These are phyloP conservation scores for Botrytis pseudocinerea DNA, from an alignment of 2,329 filamentous ascomycete species.

Conservation along the genomic window DNA sequence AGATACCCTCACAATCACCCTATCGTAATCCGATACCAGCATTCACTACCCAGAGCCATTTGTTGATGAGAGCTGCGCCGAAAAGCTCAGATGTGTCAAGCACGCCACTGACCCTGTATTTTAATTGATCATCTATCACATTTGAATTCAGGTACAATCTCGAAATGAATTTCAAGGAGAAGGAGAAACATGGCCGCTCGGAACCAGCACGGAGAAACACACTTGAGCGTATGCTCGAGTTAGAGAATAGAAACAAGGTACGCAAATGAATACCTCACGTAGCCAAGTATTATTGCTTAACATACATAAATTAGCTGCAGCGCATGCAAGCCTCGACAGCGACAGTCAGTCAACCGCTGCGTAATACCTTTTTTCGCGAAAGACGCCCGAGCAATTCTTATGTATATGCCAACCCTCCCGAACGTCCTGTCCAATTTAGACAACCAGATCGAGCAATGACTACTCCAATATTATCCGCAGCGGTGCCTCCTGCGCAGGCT, in stretches of 20 bases:
- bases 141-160: neutral
- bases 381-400: slow-evolving; percentile 20
- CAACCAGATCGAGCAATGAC: slow-evolving; percentile 32
- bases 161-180: slow-evolving; percentile 28
- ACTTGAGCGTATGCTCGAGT: slow-evolving; percentile 59
- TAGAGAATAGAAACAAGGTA: slow-evolving; percentile 61
- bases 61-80: neutral
- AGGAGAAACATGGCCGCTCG: slow-evolving; percentile 26
- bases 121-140: slow-evolving; percentile 18
- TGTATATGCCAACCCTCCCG: slow-evolving; percentile 23
- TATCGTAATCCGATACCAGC: neutral
- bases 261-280: slow-evolving; percentile 35
- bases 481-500: slow-evolving; percentile 26
- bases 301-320: slow-evolving; percentile 43
- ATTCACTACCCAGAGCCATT: slow-evolving; percentile 6
- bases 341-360: slow-evolving; percentile 8
- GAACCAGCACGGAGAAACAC: slow-evolving; percentile 30
- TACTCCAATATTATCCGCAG: slow-evolving; percentile 29
- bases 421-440: slow-evolving; percentile 20
- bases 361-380: slow-evolving; percentile 17
- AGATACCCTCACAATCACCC: slow-evolving; percentile 5
- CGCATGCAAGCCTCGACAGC: slow-evolving; percentile 39
- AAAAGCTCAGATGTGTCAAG: slow-evolving; percentile 7
- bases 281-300: slow-evolving; percentile 36
- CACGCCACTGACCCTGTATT: slow-evolving; percentile 1